Base-by-base conservation (phyloP, 352 stramenopile genomes). In the Globisporangium cylindrosporum region DNA sequence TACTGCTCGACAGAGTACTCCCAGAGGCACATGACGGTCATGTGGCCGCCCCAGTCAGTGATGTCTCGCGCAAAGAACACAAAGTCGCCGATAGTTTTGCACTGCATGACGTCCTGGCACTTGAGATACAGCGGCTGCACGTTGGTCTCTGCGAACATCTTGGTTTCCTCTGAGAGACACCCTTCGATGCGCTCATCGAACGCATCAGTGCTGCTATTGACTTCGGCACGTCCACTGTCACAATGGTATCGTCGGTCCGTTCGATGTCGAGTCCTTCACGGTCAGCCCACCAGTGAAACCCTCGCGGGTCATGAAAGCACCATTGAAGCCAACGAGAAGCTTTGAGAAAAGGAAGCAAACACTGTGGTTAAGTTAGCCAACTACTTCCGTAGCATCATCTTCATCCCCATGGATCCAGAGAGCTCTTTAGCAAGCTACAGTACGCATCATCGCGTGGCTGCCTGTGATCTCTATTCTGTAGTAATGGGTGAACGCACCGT, bases 1-100 rank as follows among this genome's bases (percentile, higher is more conserved):
- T 84, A 75, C 58, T 80, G 66, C 69, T 69, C 70, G 0, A 62
- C 67, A 32, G 82, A 91, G 74, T 92, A 91, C 59, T 94, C 86
- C 82, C 82, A 92, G 63, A 94, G 64, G 67, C 86, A 94, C 84
- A 92, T 91, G 64, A 92, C 78, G 1, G 79, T 92, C 84, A 94
- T 92, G 55, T 79, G 84, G 63, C 91, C 86, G n/a, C 84, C 82
- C 84, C 84, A 92, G 70, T 92, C 82, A 12, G 84, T 94, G 24
- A 75, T 88, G 73, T 94, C 92, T 56, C 80, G 82, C 57, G 92
- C 84, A 68, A 92, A 94, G 75, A 92, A 94, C 3, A 77, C 80
- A 55, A 82, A 81, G 66, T 92, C 81, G 10, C 76, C 74, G 18
- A 88, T 80, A 3, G 71, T 85, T 59, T 71, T 72, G 66, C 86